These are phyloP conservation scores for Cicer chorassanicum DNA, from an alignment of 306 rosid species.

Conservation along the genomic window DNA sequence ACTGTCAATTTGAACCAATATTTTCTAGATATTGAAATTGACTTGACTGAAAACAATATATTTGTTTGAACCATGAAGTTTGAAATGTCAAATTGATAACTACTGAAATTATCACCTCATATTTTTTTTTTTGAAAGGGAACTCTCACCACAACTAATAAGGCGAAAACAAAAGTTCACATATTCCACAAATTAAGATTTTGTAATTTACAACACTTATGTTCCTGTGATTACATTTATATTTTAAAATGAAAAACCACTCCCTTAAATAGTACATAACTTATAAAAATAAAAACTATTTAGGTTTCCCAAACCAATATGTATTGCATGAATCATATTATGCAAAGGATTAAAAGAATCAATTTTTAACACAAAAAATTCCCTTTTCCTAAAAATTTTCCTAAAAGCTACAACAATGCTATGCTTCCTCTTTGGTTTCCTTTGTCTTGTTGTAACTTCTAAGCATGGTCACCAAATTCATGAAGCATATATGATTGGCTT, in stretches of 20 bases:
- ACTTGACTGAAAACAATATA: too few relatives aligned
- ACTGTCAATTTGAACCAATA: too few relatives aligned
- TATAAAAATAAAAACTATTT: background rate
- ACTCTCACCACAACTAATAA: too few relatives aligned
- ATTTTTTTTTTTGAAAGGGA: too few relatives aligned
- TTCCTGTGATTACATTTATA: constrained; percentile 8
- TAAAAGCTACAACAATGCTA: constrained; percentile 17
- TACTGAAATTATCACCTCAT: too few relatives aligned
- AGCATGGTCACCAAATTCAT: constrained; percentile 31
- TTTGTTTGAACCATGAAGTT: too few relatives aligned
- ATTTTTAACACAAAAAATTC: constrained; percentile 42
- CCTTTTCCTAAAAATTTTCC: constrained; percentile 30
- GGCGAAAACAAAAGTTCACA: too few relatives aligned
- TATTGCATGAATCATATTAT: constrained; percentile 11
- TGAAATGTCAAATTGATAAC: too few relatives aligned
- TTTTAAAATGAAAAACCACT: constrained; percentile 33
- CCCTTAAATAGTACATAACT: constrained; percentile 30
- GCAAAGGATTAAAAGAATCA: constrained; percentile 45
- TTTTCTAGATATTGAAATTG: too few relatives aligned
- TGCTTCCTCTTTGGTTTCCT: constrained; percentile 38
- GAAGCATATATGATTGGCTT: constrained; percentile 19
- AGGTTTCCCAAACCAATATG: constrained; percentile 37
- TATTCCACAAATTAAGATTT: background rate
- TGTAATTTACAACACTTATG: constrained; percentile 20
- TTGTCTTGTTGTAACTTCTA: constrained; percentile 8